Conservation (phyloP, 352 stramenopile species). For the Phytopythium kandeliae region DNA sequence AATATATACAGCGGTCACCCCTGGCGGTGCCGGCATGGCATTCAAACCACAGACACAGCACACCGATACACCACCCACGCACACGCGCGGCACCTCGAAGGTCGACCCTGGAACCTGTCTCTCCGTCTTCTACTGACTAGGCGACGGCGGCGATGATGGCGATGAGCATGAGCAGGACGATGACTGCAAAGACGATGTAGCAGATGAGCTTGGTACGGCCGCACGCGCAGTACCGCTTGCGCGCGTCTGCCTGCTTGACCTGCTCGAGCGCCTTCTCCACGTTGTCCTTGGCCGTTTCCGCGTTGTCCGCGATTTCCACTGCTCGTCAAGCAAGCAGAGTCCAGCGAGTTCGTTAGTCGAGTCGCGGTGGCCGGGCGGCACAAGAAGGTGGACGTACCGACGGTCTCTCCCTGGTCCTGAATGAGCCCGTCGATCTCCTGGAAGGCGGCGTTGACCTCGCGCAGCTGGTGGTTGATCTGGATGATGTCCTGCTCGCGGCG, state of each 20-base stretch:
- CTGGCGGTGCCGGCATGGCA: background rate
- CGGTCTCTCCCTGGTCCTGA: slow-evolving; percentile 73
- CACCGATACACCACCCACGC: too few species aligned
- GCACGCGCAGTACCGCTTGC: slow-evolving; percentile 68
- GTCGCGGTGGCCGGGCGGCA: too few species aligned
- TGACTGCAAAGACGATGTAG: slow-evolving; percentile 42
- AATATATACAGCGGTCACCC: slow-evolving; percentile 11
- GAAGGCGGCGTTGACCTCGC: slow-evolving; percentile 83
- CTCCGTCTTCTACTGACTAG: background rate
- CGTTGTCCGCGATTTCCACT: slow-evolving; percentile 84
- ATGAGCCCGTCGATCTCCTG: slow-evolving; percentile 80
- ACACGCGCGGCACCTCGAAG: background rate
- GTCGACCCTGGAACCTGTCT: background rate
- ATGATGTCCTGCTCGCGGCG: slow-evolving; percentile 83
- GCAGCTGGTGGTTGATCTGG: slow-evolving; percentile 84
- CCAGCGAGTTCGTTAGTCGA: too few species aligned
- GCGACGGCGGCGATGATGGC: slow-evolving; percentile 37
- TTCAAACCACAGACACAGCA: too few species aligned
- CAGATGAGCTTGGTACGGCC: slow-evolving; percentile 63
- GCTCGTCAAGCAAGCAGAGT: background rate
- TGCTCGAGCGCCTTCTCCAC: slow-evolving; percentile 62
- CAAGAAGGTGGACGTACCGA: slow-evolving; percentile 27
- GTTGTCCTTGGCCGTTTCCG: slow-evolving; percentile 70
- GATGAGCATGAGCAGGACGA: slow-evolving; percentile 54
- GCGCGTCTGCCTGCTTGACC: slow-evolving; percentile 63